These are phyloP conservation scores for Alloteropsis semialata DNA, from an alignment of 176 grass and related monocot species.

Conservation along the genomic window DNA sequence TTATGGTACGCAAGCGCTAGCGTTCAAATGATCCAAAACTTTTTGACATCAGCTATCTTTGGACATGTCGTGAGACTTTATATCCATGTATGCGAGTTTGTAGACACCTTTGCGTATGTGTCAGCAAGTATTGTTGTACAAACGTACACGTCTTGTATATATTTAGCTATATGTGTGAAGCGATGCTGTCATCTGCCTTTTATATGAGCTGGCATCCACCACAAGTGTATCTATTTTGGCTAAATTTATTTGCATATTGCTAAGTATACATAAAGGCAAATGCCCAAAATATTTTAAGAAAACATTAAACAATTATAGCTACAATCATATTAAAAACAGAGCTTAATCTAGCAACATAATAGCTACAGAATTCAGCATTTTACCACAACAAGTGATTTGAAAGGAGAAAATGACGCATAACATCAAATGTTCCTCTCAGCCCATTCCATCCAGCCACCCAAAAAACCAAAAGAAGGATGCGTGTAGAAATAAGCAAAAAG, in stretches of 20 bases:
- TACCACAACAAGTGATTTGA: background rate
- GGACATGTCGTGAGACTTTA: background rate
- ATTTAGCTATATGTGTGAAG: too few species aligned
- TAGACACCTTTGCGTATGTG: background rate
- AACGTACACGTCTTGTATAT: background rate
- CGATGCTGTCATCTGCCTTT: too few species aligned
- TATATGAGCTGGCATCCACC: background rate
- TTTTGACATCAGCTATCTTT: background rate
- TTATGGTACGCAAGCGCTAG: too few species aligned
- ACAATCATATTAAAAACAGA: too few species aligned
- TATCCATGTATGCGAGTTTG: background rate
- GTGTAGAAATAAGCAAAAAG: conserved; percentile 6
- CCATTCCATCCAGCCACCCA: background rate
- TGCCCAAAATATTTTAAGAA: background rate
- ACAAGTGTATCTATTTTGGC: too few species aligned
- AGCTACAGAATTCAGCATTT: too few species aligned
- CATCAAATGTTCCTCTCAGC: background rate
- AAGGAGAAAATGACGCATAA: background rate
- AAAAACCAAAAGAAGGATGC: background rate
- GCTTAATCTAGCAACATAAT: background rate
- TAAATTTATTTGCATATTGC: background rate
- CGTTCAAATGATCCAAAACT: too few species aligned
- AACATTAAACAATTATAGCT: background rate
- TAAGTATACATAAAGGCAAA: background rate
- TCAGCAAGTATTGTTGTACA: background rate